Percentiles rank a stretch among this genome's conserved stretches.
Conservation (phyloP, 2,329 filamentous ascomycete species). For the Venturia nashicola region DNA sequence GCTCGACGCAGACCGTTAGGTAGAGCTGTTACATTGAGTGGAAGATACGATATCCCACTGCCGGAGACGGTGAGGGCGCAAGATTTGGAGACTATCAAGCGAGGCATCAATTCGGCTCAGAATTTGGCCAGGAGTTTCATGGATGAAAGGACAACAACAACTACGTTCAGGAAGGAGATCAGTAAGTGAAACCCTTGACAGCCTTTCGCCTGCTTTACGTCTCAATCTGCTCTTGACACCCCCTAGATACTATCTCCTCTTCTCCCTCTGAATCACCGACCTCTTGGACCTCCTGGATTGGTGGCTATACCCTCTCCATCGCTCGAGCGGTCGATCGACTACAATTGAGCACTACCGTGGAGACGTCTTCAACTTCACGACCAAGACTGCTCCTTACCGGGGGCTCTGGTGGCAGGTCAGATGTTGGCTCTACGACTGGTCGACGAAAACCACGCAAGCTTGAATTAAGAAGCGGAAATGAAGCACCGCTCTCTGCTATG, state of each 20-base stretch:
- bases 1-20: background rate
- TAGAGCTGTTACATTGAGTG: background rate
- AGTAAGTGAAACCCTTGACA: background rate
- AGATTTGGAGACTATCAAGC: constrained; percentile 1
- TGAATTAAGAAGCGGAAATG: background rate
- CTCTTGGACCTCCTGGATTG: constrained; percentile 6
- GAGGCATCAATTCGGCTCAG: constrained; percentile 6
- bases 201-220: background rate
- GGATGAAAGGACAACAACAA: background rate
- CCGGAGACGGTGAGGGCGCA: background rate
- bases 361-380: background rate
- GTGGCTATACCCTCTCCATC: constrained; percentile 2
- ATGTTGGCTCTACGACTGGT: background rate
- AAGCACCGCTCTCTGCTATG: too few relatives aligned
- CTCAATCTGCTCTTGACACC: background rate
- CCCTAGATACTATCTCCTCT: background rate
- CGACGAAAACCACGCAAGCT: constrained; percentile 7
- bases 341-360: background rate
- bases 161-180: background rate
- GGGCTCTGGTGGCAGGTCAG: background rate
- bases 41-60: background rate
- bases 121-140: constrained; percentile 3
- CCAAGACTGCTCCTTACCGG: background rate
- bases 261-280: background rate
- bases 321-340: constrained; percentile 2